Conservation (phyloP, 2,329 filamentous ascomycete genomes). For the Neophaeococcomyces mojaviensis region DNA sequence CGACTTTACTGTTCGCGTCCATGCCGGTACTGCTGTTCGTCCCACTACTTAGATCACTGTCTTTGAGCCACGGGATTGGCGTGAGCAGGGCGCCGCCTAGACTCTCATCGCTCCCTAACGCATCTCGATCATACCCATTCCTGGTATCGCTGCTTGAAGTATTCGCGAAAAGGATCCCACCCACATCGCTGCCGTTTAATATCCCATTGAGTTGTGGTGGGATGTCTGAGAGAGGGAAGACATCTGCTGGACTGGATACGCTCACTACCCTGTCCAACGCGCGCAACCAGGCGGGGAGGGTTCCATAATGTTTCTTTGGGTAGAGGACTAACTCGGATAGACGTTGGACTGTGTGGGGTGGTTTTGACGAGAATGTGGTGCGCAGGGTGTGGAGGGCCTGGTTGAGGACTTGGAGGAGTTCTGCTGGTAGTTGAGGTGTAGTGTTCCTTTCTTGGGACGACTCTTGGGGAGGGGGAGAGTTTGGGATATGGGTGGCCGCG, state of each 20-base stretch:
- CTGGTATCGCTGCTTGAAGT: slow-evolving; percentile 15
- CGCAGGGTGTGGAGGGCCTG: slow-evolving; percentile 55
- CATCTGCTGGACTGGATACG: slow-evolving; percentile 72
- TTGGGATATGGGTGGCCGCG: slow-evolving; percentile 33
- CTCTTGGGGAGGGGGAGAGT: slow-evolving; percentile 36
- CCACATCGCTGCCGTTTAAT: slow-evolving; percentile 33
- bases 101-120: slow-evolving; percentile 74
- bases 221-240: slow-evolving; percentile 66
- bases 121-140: slow-evolving; percentile 20
- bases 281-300: slow-evolving; percentile 75
- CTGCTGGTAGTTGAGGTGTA: slow-evolving; percentile 48
- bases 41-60: background rate
- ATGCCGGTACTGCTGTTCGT: background rate
- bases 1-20: slow-evolving; percentile 23
- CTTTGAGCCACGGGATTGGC: slow-evolving; percentile 77
- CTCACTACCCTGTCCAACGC: slow-evolving; percentile 85
- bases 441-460: background rate
- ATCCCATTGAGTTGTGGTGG: slow-evolving; percentile 55
- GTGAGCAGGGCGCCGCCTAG: slow-evolving; percentile 85
- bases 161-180: slow-evolving; percentile 30
- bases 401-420: slow-evolving; percentile 54
- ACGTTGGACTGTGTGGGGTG: slow-evolving; percentile 88
- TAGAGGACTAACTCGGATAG: slow-evolving; percentile 75
- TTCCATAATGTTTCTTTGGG: slow-evolving; percentile 72
- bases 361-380: slow-evolving; percentile 61